These are phyloP conservation scores for Coniochaeta hoffmannii DNA, from an alignment of 2,329 filamentous ascomycete genomes.

Conservation along the genomic window DNA sequence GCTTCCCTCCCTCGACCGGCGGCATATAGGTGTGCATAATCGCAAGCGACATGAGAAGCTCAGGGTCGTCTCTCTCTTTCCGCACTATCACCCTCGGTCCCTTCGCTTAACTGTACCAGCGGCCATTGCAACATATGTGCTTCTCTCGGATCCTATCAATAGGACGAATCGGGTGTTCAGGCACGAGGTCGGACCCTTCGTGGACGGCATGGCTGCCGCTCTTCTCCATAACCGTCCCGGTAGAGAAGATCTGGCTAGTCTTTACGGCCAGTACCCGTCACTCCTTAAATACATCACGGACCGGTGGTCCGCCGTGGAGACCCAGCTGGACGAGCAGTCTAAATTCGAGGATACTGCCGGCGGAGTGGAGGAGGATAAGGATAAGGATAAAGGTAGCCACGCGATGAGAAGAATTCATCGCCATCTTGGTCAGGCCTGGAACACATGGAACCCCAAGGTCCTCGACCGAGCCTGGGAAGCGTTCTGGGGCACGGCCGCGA, in stretches of 20 bases:
- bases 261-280: constrained; percentile 13
- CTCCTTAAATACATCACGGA: constrained; percentile 14
- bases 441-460: constrained; percentile 13
- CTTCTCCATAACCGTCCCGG: constrained; percentile 10
- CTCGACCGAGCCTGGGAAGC: constrained; percentile 19
- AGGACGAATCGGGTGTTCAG: constrained; percentile 8
- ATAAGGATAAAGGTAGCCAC: not conserved
- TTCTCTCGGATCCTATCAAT: constrained; percentile 26
- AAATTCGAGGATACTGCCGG: not conserved
- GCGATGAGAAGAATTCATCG: constrained; percentile 11
- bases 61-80: constrained; percentile 21
- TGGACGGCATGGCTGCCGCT: constrained; percentile 12
- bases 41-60: not conserved
- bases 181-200: constrained; percentile 14
- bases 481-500: constrained; percentile 18
- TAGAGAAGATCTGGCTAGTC: constrained; percentile 6
- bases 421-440: constrained; percentile 19
- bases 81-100: constrained; percentile 18
- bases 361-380: not conserved
- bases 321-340: constrained; percentile 4
- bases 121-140: constrained; percentile 28
- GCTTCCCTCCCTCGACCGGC: constrained; percentile 5
- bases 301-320: constrained; percentile 8
- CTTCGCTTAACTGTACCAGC: constrained; percentile 22
- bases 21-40: not conserved